Evolutionary conservation across 2,329 filamentous ascomycete species (phyloP).

Genomic region (Xylaria sp.): DNA sequence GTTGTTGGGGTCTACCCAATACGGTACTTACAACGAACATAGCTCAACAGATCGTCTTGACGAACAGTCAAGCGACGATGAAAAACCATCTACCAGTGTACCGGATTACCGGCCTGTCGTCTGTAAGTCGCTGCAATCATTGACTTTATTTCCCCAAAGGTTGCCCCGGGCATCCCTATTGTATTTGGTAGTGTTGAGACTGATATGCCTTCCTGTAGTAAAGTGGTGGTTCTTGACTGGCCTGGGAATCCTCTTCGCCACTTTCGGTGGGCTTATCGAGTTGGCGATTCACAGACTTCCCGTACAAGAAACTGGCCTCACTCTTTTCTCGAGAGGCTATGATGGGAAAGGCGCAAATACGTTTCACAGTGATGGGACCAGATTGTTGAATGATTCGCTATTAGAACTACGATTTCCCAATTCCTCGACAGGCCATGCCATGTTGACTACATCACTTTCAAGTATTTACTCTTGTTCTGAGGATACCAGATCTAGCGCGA

Average conservation of each 20-base stretch:
- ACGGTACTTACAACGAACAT: conserved; percentile 15
- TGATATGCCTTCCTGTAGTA: conserved; percentile 21
- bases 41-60: conserved; percentile 13
- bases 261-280: conserved; percentile 27
- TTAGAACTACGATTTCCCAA: not conserved
- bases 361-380: conserved; percentile 4
- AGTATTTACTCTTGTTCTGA: no score
- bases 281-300: conserved; percentile 25
- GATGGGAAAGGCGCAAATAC: conserved; percentile 2
- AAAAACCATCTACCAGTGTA: conserved; percentile 8
- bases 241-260: conserved; percentile 19
- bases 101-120: conserved; percentile 17
- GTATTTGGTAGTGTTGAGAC: conserved; percentile 7
- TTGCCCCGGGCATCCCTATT: not conserved
- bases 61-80: conserved; percentile 22
- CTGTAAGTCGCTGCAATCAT: conserved; percentile 17
- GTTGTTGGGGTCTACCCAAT: conserved; percentile 10
- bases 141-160: not conserved
- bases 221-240: conserved; percentile 25
- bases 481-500: no score
- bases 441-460: no score
- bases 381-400: conserved; percentile 5
- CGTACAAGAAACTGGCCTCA: conserved; percentile 21
- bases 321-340: conserved; percentile 20
- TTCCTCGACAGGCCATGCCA: no score